Conservation (phyloP, 345 rosid genomes). For the Corymbia maculata region DNA sequence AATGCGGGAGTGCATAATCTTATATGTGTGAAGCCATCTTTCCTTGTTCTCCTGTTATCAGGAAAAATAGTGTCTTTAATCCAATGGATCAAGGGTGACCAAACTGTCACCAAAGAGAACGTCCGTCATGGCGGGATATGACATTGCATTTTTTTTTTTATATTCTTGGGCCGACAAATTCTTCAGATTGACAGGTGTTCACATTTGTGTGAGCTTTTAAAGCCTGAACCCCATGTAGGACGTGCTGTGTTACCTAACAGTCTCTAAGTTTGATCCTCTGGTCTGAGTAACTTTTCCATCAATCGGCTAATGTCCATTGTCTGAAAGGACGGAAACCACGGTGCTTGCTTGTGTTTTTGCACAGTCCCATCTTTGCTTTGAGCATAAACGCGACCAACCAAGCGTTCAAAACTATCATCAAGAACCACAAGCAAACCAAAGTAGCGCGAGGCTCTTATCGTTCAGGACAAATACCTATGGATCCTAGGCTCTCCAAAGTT, state of each 20-base stretch:
- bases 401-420: not conserved
- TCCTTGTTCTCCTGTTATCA: not conserved
- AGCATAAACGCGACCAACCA: not conserved
- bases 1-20: not conserved
- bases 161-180: not conserved
- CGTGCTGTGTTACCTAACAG: not conserved
- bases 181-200: not conserved
- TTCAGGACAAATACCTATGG: not conserved
- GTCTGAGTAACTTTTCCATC: not conserved
- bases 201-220: not conserved
- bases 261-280: not conserved
- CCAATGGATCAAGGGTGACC: not conserved
- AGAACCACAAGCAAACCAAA: not conserved
- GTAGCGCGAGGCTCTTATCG: not conserved
- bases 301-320: not conserved
- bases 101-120: not conserved
- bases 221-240: not conserved
- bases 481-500: not conserved
- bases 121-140: not conserved
- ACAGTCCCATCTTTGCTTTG: not conserved
- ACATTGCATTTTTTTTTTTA: not conserved
- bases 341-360: not conserved
- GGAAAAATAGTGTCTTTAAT: not conserved
- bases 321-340: not conserved
- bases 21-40: not conserved